These are phyloP conservation scores for Miscanthus lutarioriparius DNA, from an alignment of 176 grass and related monocot genomes.

Conservation along the genomic window DNA sequence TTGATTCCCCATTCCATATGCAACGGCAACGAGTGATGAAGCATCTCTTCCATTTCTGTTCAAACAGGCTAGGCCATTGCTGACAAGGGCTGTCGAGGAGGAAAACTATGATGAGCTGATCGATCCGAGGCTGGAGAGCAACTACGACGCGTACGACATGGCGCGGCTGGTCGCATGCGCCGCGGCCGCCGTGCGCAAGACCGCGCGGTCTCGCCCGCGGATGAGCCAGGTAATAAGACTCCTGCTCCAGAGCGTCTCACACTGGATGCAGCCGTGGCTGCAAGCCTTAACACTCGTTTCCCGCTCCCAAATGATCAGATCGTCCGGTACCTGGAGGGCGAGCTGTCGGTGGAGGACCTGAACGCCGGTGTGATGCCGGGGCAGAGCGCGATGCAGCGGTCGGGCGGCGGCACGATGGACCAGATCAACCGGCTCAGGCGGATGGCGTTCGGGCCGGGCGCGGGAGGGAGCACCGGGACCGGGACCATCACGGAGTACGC, in stretches of 20 bases:
- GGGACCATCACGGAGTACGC: constrained; percentile 58
- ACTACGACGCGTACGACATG: constrained; percentile 80
- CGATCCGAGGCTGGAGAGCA: constrained; percentile 51
- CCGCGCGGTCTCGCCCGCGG: constrained; percentile 62
- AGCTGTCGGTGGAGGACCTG: constrained; percentile 76
- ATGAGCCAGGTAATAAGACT: constrained; percentile 59
- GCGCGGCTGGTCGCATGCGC: constrained; percentile 67
- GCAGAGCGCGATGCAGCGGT: constrained; percentile 53
- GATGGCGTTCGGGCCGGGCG: constrained; percentile 65
- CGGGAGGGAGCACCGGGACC: constrained; percentile 32
- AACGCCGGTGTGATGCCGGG: constrained; percentile 71
- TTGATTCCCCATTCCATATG: neutral
- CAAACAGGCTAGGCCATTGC: constrained; percentile 66
- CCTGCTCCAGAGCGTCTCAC: neutral
- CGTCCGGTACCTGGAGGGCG: constrained; percentile 80
- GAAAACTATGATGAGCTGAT: constrained; percentile 63
- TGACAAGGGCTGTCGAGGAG: constrained; percentile 48
- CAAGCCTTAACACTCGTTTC: neutral
- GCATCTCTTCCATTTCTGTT: neutral
- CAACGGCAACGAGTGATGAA: neutral
- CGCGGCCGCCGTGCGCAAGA: constrained; percentile 68
- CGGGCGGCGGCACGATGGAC: constrained; percentile 38
- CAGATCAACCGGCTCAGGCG: constrained; percentile 45
- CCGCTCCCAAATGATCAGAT: constrained; percentile 42
- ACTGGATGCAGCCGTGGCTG: neutral